Conservation (phyloP, 441 rosid species). For the Aquilaria agallochum region DNA sequence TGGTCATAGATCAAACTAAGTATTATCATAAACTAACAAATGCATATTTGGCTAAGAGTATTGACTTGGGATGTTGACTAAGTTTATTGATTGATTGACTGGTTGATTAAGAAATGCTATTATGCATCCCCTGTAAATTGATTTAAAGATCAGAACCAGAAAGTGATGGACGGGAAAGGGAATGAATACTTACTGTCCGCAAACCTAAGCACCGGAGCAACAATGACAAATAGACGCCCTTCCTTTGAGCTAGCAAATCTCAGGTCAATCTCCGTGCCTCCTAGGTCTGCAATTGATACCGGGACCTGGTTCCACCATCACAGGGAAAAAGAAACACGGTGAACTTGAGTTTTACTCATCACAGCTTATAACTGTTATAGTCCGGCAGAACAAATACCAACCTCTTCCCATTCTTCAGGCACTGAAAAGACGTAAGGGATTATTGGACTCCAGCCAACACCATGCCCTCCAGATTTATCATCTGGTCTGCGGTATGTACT, state of each 20-base stretch:
- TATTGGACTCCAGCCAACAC: constrained; percentile 98
- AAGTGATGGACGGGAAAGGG: neutral
- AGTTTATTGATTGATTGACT: too few relatives aligned
- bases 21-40: too few relatives aligned
- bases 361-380: too few relatives aligned
- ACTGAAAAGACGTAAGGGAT: constrained; percentile 76
- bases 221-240: constrained; percentile 80
- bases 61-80: too few relatives aligned
- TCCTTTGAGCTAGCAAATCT: constrained; percentile 83
- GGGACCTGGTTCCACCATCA: constrained; percentile 53
- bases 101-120: too few relatives aligned
- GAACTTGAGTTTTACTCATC: too few relatives aligned
- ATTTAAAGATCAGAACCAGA: neutral
- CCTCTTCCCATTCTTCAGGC: constrained; percentile 92
- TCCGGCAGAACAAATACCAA: constrained; percentile 8
- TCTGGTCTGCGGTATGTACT: constrained; percentile 93
- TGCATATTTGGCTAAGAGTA: too few relatives aligned
- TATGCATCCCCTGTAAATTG: too few relatives aligned
- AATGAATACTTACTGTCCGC: constrained; percentile 61
- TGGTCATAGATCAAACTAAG: too few relatives aligned
- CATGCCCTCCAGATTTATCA: constrained; percentile 98
- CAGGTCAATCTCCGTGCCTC: constrained; percentile 94
- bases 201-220: constrained; percentile 91
- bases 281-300: constrained; percentile 92
- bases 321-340: neutral